Evolutionary conservation across 2,329 filamentous ascomycete genomes (phyloP).

Genomic region (Aspergillus versicolor): DNA sequence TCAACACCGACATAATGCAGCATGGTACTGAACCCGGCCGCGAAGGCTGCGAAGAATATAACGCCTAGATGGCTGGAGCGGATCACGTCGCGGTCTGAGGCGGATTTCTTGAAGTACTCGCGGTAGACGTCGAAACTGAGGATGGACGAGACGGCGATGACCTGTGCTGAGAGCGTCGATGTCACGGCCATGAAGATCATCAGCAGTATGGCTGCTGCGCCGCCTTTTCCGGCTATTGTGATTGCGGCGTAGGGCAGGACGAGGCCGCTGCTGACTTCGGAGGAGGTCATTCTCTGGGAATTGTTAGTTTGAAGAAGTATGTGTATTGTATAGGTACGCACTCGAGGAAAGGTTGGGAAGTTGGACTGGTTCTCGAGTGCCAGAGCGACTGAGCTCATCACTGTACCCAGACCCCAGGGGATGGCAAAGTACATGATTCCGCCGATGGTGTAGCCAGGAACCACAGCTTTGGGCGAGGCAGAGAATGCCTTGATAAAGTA

Average conservation of each 20-base stretch:
- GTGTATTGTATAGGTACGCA: slow-evolving; percentile 14
- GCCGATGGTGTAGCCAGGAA: slow-evolving; percentile 53
- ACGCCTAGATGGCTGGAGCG: slow-evolving; percentile 51
- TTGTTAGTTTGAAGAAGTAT: background rate
- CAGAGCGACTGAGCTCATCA: slow-evolving; percentile 51
- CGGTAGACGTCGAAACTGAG: background rate
- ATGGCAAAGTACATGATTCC: slow-evolving; percentile 57
- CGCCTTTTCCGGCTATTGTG: slow-evolving; percentile 21
- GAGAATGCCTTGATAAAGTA: slow-evolving; percentile 57
- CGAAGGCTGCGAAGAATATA: slow-evolving; percentile 53
- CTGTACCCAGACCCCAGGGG: slow-evolving; percentile 53
- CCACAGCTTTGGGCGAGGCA: slow-evolving; percentile 47
- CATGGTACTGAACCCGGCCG: slow-evolving; percentile 53
- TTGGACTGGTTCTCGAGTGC: slow-evolving; percentile 48
- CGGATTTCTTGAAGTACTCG: background rate
- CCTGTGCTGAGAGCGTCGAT: background rate
- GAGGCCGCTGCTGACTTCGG: slow-evolving; percentile 37
- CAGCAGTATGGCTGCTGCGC: background rate
- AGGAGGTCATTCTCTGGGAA: slow-evolving; percentile 35
- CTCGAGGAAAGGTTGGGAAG: slow-evolving; percentile 56
- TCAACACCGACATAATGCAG: slow-evolving; percentile 56
- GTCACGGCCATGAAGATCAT: slow-evolving; percentile 1
- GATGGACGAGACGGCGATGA: background rate
- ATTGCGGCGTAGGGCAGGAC: slow-evolving; percentile 42
- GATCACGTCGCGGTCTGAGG: background rate